Percentiles rank a stretch among this genome's conserved stretches.
These are phyloP conservation scores for Hexamita inflata DNA, from an alignment of 208 protist species.

Conservation along the genomic window DNA sequence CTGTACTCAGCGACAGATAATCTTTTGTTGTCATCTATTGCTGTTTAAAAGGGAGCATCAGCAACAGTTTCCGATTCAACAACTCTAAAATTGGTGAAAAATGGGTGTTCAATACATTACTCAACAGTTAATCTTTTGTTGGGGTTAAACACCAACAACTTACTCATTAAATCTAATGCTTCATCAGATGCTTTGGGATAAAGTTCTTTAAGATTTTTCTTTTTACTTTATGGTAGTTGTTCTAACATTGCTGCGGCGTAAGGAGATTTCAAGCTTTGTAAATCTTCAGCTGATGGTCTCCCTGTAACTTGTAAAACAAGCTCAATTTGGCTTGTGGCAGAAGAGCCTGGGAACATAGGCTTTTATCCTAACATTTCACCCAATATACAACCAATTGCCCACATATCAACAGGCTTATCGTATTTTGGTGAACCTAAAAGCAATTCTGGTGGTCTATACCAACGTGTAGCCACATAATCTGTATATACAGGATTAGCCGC, in stretches of 20 bases:
- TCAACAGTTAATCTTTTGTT: constrained; percentile 44
- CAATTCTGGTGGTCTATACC: constrained; percentile 39
- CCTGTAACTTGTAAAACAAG: constrained; percentile 49
- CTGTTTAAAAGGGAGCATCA: constrained; percentile 39
- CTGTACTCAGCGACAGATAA: constrained; percentile 51
- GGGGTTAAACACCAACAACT: constrained; percentile 44
- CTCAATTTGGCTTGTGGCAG: constrained; percentile 45
- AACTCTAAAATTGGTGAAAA: constrained; percentile 55
- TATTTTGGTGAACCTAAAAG: constrained; percentile 25
- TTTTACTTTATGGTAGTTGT: constrained; percentile 35
- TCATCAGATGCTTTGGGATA: constrained; percentile 42
- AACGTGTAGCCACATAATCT: constrained; percentile 31
- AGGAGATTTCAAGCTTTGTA: constrained; percentile 37
- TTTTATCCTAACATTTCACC: constrained; percentile 75
- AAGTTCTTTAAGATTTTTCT: constrained; percentile 33
- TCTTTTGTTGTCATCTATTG: constrained; percentile 40
- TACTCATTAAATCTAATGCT: constrained; percentile 42
- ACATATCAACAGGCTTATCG: constrained; percentile 72
- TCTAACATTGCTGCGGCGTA: constrained; percentile 49
- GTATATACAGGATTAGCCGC: background rate
- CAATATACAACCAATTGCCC: constrained; percentile 87
- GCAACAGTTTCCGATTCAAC: constrained; percentile 45
- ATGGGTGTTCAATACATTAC: constrained; percentile 54
- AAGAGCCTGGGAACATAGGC: constrained; percentile 69
- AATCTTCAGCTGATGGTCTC: constrained; percentile 37